Percentiles rank a stretch among this genome's conserved stretches.
These are phyloP conservation scores for Zizania latifolia DNA, from an alignment of 176 grass and related monocot genomes.

Conservation along the genomic window DNA sequence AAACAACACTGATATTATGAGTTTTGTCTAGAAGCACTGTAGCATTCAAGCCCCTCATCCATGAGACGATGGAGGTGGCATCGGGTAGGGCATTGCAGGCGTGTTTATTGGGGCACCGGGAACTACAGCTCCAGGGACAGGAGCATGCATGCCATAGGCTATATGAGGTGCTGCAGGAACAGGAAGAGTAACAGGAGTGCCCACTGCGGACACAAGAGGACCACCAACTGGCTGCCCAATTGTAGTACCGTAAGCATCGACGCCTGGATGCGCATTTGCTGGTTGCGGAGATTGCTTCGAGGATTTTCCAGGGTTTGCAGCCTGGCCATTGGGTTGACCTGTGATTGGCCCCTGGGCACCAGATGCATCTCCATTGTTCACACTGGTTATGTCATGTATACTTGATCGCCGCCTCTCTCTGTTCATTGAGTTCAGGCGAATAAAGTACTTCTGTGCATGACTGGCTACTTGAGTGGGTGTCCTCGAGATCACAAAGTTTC, in stretches of 20 bases:
- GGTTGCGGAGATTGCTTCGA: slow-evolving; percentile 49
- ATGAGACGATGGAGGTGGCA: slow-evolving; percentile 57
- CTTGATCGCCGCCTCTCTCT: slow-evolving; percentile 84
- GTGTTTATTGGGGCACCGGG: slow-evolving; percentile 58
- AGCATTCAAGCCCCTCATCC: slow-evolving; percentile 32
- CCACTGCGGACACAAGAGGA: slow-evolving; percentile 65
- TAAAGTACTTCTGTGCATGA: slow-evolving; percentile 95
- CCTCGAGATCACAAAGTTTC: slow-evolving; percentile 96
- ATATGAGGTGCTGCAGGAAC: slow-evolving; percentile 60
- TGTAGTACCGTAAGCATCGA: slow-evolving; percentile 58
- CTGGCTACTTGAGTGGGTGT: slow-evolving; percentile 94
- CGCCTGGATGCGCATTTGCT: slow-evolving; percentile 35
- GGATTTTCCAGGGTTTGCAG: slow-evolving; percentile 43
- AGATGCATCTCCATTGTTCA: slow-evolving; percentile 49
- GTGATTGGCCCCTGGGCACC: slow-evolving; percentile 54
- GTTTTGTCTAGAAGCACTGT: neutral
- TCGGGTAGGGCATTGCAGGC: slow-evolving; percentile 47
- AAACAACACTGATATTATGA: neutral
- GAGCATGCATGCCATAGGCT: slow-evolving; percentile 50
- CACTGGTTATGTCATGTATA: slow-evolving; percentile 94
- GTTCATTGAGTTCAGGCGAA: slow-evolving; percentile 84
- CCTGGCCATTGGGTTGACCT: slow-evolving; percentile 52
- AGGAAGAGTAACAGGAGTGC: slow-evolving; percentile 73
- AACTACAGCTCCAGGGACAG: slow-evolving; percentile 51
- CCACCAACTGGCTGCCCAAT: slow-evolving; percentile 83